Conservation (phyloP, 2,329 filamentous ascomycete species). For the Berkeleyomyces rouxiae region DNA sequence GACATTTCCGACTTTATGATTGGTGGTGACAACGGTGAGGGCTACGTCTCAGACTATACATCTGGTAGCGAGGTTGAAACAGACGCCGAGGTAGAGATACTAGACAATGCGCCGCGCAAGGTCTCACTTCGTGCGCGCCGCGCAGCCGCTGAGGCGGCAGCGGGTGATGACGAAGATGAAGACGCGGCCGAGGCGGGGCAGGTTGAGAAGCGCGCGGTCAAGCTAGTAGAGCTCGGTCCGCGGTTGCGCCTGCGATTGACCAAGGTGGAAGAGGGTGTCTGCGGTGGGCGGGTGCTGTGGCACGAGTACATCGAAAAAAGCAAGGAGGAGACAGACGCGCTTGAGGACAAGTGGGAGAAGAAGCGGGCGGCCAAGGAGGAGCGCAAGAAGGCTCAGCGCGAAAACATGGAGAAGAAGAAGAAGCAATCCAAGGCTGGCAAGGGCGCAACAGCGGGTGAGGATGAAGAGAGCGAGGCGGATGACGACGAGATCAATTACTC, state of each 20-base stretch:
- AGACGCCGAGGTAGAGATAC: constrained; percentile 86
- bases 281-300: constrained; percentile 86
- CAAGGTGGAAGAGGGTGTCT: constrained; percentile 92
- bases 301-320: constrained; percentile 87
- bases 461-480: constrained; percentile 24
- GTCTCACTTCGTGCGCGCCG: constrained; percentile 26
- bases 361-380: constrained; percentile 65
- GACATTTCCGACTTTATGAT: constrained; percentile 93
- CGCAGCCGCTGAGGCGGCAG: constrained; percentile 23
- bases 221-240: constrained; percentile 81
- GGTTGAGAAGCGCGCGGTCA: constrained; percentile 76
- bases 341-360: constrained; percentile 73
- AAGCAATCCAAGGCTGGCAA: constrained; percentile 24
- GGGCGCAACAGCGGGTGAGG: constrained; percentile 20
- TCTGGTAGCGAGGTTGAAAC: constrained; percentile 88
- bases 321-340: constrained; percentile 54
- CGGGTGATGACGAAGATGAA: constrained; percentile 22
- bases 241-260: constrained; percentile 76
- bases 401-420: constrained; percentile 76
- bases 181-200: constrained; percentile 21
- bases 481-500: constrained; percentile 20
- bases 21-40: constrained; percentile 56
- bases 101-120: constrained; percentile 44
- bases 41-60: constrained; percentile 71
- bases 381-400: constrained; percentile 66